Percentiles rank a stretch among this genome's conserved stretches.
phyloP scores from a whole-genome alignment of 371 early-diverging fungal species.

The Sporodiniella umbellata region DNA sequence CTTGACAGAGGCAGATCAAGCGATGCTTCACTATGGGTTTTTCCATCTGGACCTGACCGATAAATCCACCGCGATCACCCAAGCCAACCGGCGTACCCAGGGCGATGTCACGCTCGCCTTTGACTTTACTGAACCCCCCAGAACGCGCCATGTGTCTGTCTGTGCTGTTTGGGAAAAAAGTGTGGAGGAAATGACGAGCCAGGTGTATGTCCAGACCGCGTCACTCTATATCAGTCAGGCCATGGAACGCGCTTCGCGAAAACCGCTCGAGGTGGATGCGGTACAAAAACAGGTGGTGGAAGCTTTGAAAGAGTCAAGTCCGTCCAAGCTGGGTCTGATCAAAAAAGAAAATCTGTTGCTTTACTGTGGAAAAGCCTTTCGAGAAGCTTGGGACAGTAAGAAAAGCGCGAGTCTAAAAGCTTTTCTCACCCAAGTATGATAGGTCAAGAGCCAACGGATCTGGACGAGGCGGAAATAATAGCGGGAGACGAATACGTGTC shows the following conservation, averaged over 20 bases:
- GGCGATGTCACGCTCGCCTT: constrained; percentile 7
- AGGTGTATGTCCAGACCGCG: constrained; percentile 25
- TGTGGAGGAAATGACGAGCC: constrained; percentile 24
- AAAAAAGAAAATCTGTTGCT: constrained; percentile 17
- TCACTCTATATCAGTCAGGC: constrained; percentile 19
- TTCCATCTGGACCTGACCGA: constrained; percentile 41
- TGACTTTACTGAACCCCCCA: constrained; percentile 5
- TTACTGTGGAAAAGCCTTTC: constrained; percentile 15
- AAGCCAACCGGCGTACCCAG: constrained; percentile 12
- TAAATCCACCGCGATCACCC: constrained; percentile 13
- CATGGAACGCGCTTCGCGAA: constrained; percentile 12
- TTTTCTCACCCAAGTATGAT: neutral
- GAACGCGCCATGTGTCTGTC: constrained; percentile 22
- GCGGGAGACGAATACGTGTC: constrained; percentile 30
- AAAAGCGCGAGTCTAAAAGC: neutral
- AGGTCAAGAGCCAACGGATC: neutral
- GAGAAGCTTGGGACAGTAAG: constrained; percentile 17
- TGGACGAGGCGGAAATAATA: constrained; percentile 18
- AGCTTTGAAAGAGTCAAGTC: constrained; percentile 22
- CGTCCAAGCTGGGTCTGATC: constrained; percentile 2
- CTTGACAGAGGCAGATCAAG: constrained; percentile 19
- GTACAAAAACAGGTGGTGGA: constrained; percentile 15
- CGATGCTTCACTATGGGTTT: constrained; percentile 10
- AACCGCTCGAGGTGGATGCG: constrained; percentile 5
- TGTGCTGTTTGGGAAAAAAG: constrained; percentile 32